Conservation (phyloP, 352 stramenopile species). For the Globisporangium uncinulatum region DNA sequence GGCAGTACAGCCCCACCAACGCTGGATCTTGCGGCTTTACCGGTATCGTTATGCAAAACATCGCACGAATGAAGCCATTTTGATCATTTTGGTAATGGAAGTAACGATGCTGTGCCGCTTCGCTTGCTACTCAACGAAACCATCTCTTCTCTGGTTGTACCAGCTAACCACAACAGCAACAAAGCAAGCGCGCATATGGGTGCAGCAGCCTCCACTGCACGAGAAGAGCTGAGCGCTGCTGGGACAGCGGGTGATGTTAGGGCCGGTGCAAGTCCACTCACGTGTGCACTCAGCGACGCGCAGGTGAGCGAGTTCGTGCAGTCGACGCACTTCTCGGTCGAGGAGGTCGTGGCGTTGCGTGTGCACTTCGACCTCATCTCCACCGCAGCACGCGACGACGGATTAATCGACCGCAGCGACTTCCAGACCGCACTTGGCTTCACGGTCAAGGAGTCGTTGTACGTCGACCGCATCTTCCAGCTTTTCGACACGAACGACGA, state of each 20-base stretch:
- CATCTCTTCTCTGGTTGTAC: no score
- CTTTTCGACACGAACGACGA: conserved; percentile 77
- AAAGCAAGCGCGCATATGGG: conserved; percentile 24
- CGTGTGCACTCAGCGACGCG: conserved; percentile 48
- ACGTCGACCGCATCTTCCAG: conserved; percentile 79
- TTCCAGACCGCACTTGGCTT: conserved; percentile 79
- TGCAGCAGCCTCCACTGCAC: conserved; percentile 52
- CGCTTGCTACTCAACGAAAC: background rate
- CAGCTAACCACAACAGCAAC: no score
- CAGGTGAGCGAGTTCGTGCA: conserved; percentile 35
- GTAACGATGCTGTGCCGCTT: background rate
- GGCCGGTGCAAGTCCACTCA: conserved; percentile 15
- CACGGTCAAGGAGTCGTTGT: conserved; percentile 74
- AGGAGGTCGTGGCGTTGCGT: conserved; percentile 56
- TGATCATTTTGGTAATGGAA: no score
- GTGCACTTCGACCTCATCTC: conserved; percentile 69
- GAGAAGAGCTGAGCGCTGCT: conserved; percentile 28
- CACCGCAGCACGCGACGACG: conserved; percentile 53
- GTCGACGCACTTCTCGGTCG: conserved; percentile 45
- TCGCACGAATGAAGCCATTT: no score
- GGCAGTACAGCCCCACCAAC: background rate
- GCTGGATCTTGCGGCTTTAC: no score
- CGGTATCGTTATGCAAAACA: no score
- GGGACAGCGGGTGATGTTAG: background rate
- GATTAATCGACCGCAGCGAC: conserved; percentile 69